Evolutionary conservation across 805 yeast genomes (phyloP), one percentile per base, ranked within the genome.

Genomic region (Kodamaea restingae): DNA sequence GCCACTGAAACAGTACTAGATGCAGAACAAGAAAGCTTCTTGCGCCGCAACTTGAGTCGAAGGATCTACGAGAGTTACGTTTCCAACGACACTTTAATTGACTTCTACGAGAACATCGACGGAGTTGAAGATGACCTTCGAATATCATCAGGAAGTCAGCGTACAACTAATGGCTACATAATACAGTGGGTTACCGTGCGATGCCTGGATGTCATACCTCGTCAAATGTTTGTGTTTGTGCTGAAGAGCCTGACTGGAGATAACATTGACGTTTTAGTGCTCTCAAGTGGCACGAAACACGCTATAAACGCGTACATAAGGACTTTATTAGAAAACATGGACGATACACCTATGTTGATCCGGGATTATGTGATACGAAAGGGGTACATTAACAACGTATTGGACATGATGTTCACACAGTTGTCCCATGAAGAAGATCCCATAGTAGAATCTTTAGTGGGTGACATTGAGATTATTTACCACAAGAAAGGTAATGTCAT

Each of bases 391-490:
- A 26, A 33, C 22, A 26, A 20, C 8, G 37, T 36, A 12, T 35
- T 40, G 34, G 36, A 44, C 20, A 28, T 27, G 35, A 24, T 44
- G 26, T 38, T 38, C 15, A n/a, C 30, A 14, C 31, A 33, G 11
- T 26, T 43, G 28, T 28, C 10, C 18, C 15, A 20, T 26, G 15
- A 17, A 18, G 31, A 39, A 18, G 28, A 25, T 6, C 28, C 27
- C 7, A 18, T 22, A 8, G 12, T 39, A 18, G 43, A 29, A 2
- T 22, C 9, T 3, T n/a, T 32, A 2, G 27, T 45, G 2, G 50
- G 50, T 1, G 43, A 43, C 24, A 11, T 46, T 7, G 47, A 46
- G 20, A 20, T 46, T 8, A 41, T 45, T 15, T 46, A 46, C 31
- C 15, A 30, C 7, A 18, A 22, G 21, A 40, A 43, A 7, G 40